Percentiles rank a stretch among this genome's conserved stretches.
These are phyloP conservation scores for Pseudocercospora macadamiae DNA, from an alignment of 2,329 filamentous ascomycete genomes.

Conservation along the genomic window DNA sequence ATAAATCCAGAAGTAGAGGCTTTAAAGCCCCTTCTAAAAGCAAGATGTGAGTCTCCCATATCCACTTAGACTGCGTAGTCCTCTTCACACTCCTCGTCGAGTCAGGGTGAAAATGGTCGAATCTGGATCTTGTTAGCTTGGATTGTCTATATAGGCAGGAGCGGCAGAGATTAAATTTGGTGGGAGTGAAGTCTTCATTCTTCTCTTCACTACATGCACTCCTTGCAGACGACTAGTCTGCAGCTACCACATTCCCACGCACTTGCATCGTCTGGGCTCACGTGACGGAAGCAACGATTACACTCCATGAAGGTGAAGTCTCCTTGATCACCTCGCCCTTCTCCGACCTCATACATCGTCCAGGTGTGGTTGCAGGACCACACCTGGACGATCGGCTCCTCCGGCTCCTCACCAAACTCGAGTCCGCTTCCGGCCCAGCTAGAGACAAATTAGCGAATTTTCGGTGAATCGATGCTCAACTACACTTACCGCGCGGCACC, in stretches of 20 bases:
- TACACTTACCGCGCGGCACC: constrained; percentile 21
- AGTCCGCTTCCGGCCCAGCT: constrained; percentile 36
- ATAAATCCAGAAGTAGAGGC: no score
- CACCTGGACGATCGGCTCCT: constrained; percentile 27
- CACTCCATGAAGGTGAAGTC: constrained; percentile 19
- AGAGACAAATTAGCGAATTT: not conserved
- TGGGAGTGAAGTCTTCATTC: not conserved
- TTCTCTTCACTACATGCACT: constrained; percentile 8
- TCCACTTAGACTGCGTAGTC: no score
- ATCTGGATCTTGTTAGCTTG: no score
- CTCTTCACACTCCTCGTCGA: no score
- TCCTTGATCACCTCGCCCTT: constrained; percentile 24
- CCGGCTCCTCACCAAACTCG: constrained; percentile 44
- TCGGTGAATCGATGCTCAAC: not conserved
- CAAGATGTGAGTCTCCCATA: no score
- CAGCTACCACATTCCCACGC: constrained; percentile 14
- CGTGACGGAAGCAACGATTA: constrained; percentile 12
- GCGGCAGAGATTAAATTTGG: no score
- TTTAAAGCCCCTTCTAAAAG: no score
- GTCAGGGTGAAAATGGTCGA: no score
- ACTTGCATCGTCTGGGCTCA: not conserved
- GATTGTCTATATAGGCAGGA: no score
- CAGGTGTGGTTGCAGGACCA: constrained; percentile 35
- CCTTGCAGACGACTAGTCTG: constrained; percentile 10
- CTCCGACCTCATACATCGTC: constrained; percentile 8